These are phyloP conservation scores for Musa balbisiana DNA, from an alignment of 202 grass and related monocot genomes.

Conservation along the genomic window DNA sequence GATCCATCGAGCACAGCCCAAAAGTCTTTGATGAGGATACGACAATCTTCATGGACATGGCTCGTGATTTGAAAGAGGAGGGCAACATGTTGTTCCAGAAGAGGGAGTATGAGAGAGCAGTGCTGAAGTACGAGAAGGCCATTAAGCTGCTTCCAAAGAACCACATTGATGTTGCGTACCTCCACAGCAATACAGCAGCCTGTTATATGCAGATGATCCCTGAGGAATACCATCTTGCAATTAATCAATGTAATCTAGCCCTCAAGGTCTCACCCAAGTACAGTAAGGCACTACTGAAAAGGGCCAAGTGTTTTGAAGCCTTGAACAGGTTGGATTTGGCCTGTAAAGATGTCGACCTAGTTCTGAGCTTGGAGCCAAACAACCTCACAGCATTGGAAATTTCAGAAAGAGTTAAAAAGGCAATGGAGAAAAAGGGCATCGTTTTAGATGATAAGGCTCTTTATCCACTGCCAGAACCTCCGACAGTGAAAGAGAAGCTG, in stretches of 20 bases:
- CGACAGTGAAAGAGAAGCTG: conserved; percentile 44
- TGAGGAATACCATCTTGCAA: conserved; percentile 56
- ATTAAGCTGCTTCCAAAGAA: conserved; percentile 64
- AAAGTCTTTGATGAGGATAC: conserved; percentile 38
- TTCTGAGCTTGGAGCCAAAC: conserved; percentile 65
- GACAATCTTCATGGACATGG: conserved; percentile 36
- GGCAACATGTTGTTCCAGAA: conserved; percentile 68
- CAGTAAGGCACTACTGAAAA: conserved; percentile 69
- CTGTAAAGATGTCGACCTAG: conserved; percentile 45
- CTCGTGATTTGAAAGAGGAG: conserved; percentile 59
- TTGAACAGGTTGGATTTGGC: conserved; percentile 63
- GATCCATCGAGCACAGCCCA: conserved; percentile 39
- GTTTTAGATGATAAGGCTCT: conserved; percentile 41
- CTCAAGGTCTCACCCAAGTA: conserved; percentile 55
- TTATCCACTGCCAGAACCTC: conserved; percentile 14
- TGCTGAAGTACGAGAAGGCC: conserved; percentile 60
- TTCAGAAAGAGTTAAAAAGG: conserved; percentile 52
- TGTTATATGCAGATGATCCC: conserved; percentile 91
- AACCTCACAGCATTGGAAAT: conserved; percentile 75
- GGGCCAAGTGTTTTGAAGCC: conserved; percentile 80
- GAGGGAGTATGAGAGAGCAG: conserved; percentile 69
- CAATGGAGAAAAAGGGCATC: conserved; percentile 46
- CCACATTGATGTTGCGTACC: conserved; percentile 56
- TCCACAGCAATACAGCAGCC: conserved; percentile 71
- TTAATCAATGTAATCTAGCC: conserved; percentile 69